Evolutionary conservation across 2,329 filamentous ascomycete species (phyloP).

Genomic region (Phyllosticta citriasiana): DNA sequence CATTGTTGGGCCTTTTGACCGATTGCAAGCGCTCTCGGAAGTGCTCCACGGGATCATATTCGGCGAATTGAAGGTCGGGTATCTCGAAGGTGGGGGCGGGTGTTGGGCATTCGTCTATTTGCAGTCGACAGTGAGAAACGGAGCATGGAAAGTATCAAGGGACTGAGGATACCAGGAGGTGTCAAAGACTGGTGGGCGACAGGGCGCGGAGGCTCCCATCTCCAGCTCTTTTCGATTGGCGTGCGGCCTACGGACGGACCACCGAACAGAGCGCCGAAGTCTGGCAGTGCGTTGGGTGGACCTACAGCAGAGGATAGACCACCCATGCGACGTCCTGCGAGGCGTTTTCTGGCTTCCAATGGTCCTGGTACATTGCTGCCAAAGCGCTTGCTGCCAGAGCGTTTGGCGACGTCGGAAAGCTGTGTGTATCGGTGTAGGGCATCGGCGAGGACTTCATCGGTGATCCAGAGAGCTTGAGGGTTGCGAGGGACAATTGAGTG

Average conservation of each 20-base stretch:
- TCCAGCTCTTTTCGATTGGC: neutral
- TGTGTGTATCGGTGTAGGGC: conserved; percentile 41
- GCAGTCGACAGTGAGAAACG: neutral
- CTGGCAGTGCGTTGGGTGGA: neutral
- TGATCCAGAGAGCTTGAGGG: conserved; percentile 47
- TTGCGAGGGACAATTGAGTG: conserved; percentile 32
- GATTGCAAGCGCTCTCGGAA: neutral
- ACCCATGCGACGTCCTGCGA: conserved; percentile 45
- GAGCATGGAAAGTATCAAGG: neutral
- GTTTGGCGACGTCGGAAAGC: conserved; percentile 27
- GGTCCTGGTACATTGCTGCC: conserved; percentile 53
- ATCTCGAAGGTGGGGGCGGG: neutral
- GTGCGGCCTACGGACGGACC: neutral
- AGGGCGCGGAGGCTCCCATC: conserved; percentile 1
- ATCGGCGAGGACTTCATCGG: conserved; percentile 44
- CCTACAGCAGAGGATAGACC: conserved; percentile 23
- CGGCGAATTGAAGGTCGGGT: neutral
- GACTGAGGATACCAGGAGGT: neutral
- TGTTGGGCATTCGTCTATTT: neutral
- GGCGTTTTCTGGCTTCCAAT: conserved; percentile 49
- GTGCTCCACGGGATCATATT: neutral
- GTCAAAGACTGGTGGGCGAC: neutral
- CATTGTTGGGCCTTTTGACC: neutral
- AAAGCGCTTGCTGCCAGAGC: conserved; percentile 40
- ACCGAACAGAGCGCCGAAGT: conserved; percentile 6